Conservation (phyloP, 129 eudicot genomes). For the Deinandra increscens region DNA sequence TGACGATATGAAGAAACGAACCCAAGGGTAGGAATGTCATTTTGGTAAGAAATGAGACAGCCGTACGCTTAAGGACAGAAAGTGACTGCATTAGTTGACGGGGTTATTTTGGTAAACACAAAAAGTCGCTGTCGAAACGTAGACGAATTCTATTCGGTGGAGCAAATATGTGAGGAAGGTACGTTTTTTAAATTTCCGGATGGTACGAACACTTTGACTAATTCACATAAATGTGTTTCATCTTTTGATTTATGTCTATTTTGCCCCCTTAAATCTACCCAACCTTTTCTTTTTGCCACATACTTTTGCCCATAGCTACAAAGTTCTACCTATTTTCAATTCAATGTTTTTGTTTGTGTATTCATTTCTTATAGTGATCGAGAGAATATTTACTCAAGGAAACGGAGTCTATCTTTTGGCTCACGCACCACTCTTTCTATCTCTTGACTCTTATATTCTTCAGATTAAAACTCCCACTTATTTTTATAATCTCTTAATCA, state of each 20-base stretch:
- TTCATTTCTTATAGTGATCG: too few relatives aligned
- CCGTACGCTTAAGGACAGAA: conserved; percentile 76
- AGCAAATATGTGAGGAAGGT: conserved; percentile 76
- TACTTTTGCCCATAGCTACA: not conserved
- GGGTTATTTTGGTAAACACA: conserved; percentile 41
- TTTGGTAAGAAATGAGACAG: not conserved
- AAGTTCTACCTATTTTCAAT: not conserved
- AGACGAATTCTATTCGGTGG: conserved; percentile 54
- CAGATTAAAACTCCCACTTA: too few relatives aligned
- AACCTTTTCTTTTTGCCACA: not conserved
- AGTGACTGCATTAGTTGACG: conserved; percentile 24
- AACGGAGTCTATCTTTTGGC: too few relatives aligned
- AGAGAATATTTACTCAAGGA: too few relatives aligned
- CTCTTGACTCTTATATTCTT: too few relatives aligned
- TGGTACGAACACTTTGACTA: conserved; percentile 45
- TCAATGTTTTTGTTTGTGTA: too few relatives aligned
- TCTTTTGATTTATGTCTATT: not conserved
- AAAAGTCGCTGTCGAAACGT: conserved; percentile 42
- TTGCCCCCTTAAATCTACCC: conserved; percentile 12
- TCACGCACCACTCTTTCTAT: too few relatives aligned
- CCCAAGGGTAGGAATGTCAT: conserved; percentile 39
- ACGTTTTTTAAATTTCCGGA: conserved; percentile 45
- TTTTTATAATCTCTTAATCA: too few relatives aligned
- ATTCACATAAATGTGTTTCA: conserved; percentile 14
- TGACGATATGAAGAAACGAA: not conserved